These are phyloP conservation scores for Boletellus deceptivus DNA, from an alignment of 1,284 basidiomycete species.

Conservation along the genomic window DNA sequence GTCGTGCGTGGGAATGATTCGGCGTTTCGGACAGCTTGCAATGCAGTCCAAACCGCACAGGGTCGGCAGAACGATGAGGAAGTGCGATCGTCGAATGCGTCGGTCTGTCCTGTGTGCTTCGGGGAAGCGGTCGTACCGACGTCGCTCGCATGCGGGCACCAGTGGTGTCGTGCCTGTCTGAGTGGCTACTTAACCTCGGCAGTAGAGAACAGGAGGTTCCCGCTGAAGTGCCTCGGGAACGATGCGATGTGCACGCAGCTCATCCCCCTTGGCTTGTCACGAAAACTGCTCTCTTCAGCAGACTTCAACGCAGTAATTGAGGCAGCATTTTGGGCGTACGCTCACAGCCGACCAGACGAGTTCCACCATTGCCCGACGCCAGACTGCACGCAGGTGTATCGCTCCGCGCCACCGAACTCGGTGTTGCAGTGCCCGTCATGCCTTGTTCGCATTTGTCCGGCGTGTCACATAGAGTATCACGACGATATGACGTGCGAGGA, in stretches of 20 bases:
- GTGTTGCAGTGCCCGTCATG: slow-evolving; percentile 71
- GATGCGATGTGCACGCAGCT: slow-evolving; percentile 51
- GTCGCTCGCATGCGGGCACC: slow-evolving; percentile 58
- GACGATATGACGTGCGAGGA: slow-evolving; percentile 62
- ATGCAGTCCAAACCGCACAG: slow-evolving; percentile 38
- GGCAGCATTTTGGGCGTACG: slow-evolving; percentile 55
- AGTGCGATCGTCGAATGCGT: slow-evolving; percentile 5
- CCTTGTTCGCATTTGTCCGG: slow-evolving; percentile 61
- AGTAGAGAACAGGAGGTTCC: slow-evolving; percentile 59
- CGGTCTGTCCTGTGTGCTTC: slow-evolving; percentile 39
- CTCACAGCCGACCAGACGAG: slow-evolving; percentile 54
- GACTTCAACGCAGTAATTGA: slow-evolving; percentile 55
- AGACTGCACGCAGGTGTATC: slow-evolving; percentile 70
- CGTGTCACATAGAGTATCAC: slow-evolving; percentile 65
- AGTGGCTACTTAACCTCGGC: slow-evolving; percentile 54
- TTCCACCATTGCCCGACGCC: slow-evolving; percentile 73
- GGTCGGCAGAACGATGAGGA: slow-evolving; percentile 29
- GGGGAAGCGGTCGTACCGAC: slow-evolving; percentile 49
- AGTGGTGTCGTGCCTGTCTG: slow-evolving; percentile 63
- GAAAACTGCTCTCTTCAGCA: slow-evolving; percentile 44
- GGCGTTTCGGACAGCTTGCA: slow-evolving; percentile 35
- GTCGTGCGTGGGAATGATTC: slow-evolving; percentile 37
- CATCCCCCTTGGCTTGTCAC: slow-evolving; percentile 52
- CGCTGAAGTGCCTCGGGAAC: slow-evolving; percentile 62
- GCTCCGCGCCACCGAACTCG: slow-evolving; percentile 45